Conservation (phyloP, 2,329 filamentous ascomycete genomes). For the Exophiala sideris region DNA sequence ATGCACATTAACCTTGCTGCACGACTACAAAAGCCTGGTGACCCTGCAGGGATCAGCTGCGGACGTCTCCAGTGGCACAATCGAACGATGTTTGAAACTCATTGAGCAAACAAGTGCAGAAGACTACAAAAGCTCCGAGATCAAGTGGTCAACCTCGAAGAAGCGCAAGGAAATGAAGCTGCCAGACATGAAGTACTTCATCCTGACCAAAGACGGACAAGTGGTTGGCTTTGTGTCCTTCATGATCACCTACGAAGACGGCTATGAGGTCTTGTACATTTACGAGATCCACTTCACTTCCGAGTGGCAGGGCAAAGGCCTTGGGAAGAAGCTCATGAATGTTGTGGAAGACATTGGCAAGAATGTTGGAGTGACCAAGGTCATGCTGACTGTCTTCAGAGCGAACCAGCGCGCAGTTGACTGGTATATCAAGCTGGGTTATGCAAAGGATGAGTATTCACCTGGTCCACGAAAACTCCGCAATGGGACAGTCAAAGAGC, state of each 20-base stretch:
- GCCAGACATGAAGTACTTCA: slow-evolving; percentile 57
- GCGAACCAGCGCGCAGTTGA: slow-evolving; percentile 46
- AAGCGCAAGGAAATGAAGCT: slow-evolving; percentile 59
- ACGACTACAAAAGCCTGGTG: slow-evolving; percentile 3
- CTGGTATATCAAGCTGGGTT: slow-evolving; percentile 54
- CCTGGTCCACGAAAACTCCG: slow-evolving; percentile 49
- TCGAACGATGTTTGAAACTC: slow-evolving; percentile 52
- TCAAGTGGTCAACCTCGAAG: slow-evolving; percentile 53
- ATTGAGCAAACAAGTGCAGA: slow-evolving; percentile 53
- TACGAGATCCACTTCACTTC: slow-evolving; percentile 59
- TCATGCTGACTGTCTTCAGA: slow-evolving; percentile 60
- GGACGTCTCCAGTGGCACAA: slow-evolving; percentile 37
- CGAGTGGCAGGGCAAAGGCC: slow-evolving; percentile 44
- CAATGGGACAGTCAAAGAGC: slow-evolving; percentile 47
- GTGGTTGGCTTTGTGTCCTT: slow-evolving; percentile 51
- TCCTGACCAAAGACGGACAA: slow-evolving; percentile 35
- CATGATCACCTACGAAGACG: slow-evolving; percentile 57
- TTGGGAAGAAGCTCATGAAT: slow-evolving; percentile 51
- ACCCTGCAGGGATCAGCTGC: slow-evolving; percentile 14
- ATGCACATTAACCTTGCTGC: slow-evolving; percentile 7
- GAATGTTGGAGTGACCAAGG: slow-evolving; percentile 49
- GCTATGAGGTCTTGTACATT: slow-evolving; percentile 57
- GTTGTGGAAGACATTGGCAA: slow-evolving; percentile 48
- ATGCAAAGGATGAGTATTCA: slow-evolving; percentile 50
- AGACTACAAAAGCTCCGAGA: slow-evolving; percentile 51